These are phyloP conservation scores for Neofusicoccum sp. DNA, from an alignment of 2,329 filamentous ascomycete genomes.

Conservation along the genomic window DNA sequence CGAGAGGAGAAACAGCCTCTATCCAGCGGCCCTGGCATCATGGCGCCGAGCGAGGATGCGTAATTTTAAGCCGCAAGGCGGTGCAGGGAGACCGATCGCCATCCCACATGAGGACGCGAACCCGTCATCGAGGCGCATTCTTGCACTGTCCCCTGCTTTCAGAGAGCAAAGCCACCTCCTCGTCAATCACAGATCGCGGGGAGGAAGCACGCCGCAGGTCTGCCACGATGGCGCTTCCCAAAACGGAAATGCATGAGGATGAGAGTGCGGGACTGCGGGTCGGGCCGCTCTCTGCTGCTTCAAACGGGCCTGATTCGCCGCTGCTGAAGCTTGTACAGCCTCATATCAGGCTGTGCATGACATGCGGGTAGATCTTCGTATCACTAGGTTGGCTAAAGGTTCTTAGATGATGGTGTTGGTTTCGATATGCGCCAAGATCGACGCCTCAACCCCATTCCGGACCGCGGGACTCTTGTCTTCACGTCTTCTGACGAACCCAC, in stretches of 20 bases:
- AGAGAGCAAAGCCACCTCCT: not conserved
- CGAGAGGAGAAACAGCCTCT: too few relatives aligned
- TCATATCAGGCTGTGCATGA: not conserved
- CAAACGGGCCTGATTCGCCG: not conserved
- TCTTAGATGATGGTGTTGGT: not conserved
- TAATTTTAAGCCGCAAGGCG: slow-evolving; percentile 9
- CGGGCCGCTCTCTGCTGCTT: slow-evolving; percentile 7
- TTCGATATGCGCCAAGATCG: not conserved
- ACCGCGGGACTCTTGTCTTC: not conserved
- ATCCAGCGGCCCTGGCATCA: not conserved
- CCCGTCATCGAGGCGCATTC: not conserved
- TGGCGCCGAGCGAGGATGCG: not conserved
- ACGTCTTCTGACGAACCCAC: too few relatives aligned
- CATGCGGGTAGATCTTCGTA: not conserved
- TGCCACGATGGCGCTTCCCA: not conserved
- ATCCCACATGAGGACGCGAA: not conserved
- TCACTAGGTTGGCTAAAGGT: not conserved
- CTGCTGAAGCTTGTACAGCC: not conserved
- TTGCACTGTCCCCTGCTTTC: not conserved
- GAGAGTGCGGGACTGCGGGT: not conserved
- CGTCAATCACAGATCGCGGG: not conserved
- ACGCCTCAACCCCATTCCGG: not conserved
- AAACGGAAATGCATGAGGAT: not conserved
- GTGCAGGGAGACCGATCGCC: not conserved
- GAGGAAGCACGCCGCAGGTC: not conserved